Percentiles rank a stretch among this genome's conserved stretches.
Conservation (phyloP, 768 basidiomycete species). For the Pholiota conissans region DNA sequence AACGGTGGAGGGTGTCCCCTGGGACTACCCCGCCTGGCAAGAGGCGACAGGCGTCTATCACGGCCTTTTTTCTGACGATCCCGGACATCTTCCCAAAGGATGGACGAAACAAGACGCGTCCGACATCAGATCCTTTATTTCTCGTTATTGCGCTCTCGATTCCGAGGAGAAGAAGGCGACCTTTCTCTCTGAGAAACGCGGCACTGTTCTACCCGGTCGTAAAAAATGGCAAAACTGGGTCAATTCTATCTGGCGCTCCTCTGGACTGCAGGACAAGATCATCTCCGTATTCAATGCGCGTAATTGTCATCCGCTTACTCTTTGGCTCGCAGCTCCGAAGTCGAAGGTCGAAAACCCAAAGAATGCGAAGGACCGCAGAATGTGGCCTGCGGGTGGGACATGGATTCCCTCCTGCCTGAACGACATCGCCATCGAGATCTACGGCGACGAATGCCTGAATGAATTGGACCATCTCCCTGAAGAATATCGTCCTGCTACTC, state of each 20-base stretch:
- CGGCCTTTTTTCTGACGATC: constrained; percentile 17
- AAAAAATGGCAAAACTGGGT: constrained; percentile 12
- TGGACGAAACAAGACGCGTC: constrained; percentile 11
- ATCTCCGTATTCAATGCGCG: background rate
- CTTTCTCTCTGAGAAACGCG: constrained; percentile 3
- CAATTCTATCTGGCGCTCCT: background rate
- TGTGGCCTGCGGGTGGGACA: constrained; percentile 4
- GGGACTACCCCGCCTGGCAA: constrained; percentile 14
- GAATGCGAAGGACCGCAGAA: background rate
- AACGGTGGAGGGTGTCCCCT: constrained; percentile 1
- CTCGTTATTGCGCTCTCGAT: background rate
- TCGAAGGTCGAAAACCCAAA: background rate
- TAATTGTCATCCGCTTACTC: constrained; percentile 10
- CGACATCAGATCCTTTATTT: constrained; percentile 16
- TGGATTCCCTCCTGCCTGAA: constrained; percentile 8
- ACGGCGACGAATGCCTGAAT: constrained; percentile 11
- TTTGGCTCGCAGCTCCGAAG: background rate
- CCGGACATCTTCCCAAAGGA: constrained; percentile 2
- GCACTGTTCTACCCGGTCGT: constrained; percentile 14
- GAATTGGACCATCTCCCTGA: background rate
- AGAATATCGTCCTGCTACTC: background rate
- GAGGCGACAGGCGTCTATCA: constrained; percentile 13
- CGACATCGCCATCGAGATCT: constrained; percentile 9
- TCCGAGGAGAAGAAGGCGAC: constrained; percentile 9
- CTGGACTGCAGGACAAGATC: constrained; percentile 12